Evolutionary conservation across 306 rosid species (phyloP), one percentile per base, ranked within the genome.

Genomic region (Alnus glutinosa): DNA sequence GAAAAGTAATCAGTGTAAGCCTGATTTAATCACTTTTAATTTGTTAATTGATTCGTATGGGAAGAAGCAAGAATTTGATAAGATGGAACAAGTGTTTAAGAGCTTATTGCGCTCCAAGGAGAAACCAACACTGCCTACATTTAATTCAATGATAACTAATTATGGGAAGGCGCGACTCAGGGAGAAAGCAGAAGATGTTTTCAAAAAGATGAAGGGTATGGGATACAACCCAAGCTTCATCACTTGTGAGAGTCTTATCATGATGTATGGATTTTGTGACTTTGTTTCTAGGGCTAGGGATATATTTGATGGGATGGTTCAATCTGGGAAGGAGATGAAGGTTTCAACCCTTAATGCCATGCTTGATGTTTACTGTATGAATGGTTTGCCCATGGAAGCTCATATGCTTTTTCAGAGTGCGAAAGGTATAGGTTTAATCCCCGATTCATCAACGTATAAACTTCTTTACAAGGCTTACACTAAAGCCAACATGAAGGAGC

Each of bases 51-150:
- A 95, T 89, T 84, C 98, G 1, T 95, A 95, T 59, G 98, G 98
- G 75, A 92, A 91, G 89, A 92, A 85, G 84, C 98, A 95, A 77
- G 87, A 91, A 55, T 92, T 95, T 64, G 90, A 86, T 6, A 95
- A 92, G 90, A 95, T 95, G 98, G 98, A 95, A 79, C 97, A 95
- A 83, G 98, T 95, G 7, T 92, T 88, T 66, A 92, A 84, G 90
- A 92, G 98, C 86, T 87, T 95, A 62, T 79, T 91, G 18, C 85
- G 48, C 37, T 92, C 98, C 79, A 95, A 83, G 88, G 94, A 87
- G 91, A 87, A 73, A 76, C 96, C 98, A 9, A 83, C 98, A 7
- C 85, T 89, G 44, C 94, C 98, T 23, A 95, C 98, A 7, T 95
- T 90, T 85, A 95, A 95, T 82, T 95, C 97, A 8, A 95, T 92